Evolutionary conservation across 257 asterid species (phyloP).

Genomic region (Apocynum venetum): DNA sequence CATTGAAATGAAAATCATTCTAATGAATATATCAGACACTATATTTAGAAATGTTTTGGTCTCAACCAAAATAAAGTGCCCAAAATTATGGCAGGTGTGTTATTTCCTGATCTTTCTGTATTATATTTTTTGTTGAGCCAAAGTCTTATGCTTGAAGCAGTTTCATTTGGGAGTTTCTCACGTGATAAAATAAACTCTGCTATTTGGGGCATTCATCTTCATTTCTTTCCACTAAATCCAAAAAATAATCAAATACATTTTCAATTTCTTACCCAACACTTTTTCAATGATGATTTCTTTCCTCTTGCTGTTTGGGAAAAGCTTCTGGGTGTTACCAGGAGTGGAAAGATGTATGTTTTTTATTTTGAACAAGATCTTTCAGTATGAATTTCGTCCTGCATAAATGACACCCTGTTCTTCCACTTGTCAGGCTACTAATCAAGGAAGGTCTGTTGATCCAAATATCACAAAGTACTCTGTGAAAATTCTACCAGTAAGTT

Average conservation of each 20-base stretch:
- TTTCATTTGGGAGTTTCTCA: not conserved
- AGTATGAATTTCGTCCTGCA: not conserved
- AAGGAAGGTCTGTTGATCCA: conserved; percentile 65
- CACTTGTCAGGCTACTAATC: conserved; percentile 52
- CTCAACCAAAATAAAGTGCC: not conserved
- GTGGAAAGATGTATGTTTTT: not conserved
- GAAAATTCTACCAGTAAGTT: conserved; percentile 82
- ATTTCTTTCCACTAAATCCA: not conserved
- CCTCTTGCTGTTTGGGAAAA: not conserved
- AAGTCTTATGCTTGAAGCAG: not conserved
- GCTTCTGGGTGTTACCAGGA: not conserved
- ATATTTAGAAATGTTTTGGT: not conserved
- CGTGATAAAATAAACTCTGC: not conserved
- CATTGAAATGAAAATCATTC: not conserved
- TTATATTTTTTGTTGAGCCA: not conserved
- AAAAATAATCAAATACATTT: not conserved
- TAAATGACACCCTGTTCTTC: not conserved
- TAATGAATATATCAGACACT: not conserved
- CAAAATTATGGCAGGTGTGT: not conserved
- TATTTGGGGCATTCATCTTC: not conserved
- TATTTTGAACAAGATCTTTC: not conserved
- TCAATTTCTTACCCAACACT: not conserved
- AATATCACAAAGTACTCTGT: conserved; percentile 70
- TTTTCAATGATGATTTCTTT: not conserved
- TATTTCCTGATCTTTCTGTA: not conserved